Evolutionary conservation across 2,329 filamentous ascomycete genomes (phyloP).

Genomic region (Sclerotiophoma versabilis): DNA sequence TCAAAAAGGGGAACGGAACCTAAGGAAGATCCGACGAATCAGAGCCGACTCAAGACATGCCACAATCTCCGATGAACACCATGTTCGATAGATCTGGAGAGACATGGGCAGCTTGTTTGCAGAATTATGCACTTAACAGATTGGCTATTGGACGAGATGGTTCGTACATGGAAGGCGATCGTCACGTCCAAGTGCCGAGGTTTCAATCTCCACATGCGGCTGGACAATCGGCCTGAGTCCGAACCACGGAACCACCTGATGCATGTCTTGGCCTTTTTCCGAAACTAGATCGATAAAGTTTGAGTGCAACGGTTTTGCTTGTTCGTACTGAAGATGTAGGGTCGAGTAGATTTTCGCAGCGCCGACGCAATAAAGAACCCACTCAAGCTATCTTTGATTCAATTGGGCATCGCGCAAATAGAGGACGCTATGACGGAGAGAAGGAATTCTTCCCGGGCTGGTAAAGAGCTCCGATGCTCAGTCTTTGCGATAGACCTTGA

Average conservation of each 20-base stretch:
- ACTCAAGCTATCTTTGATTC: not conserved
- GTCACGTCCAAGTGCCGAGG: constrained; percentile 1
- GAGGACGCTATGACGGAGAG: not conserved
- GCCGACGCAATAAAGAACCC: not conserved
- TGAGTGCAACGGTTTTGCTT: constrained; percentile 5
- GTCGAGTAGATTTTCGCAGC: not conserved
- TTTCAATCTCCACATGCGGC: constrained; percentile 7
- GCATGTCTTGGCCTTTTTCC: not conserved
- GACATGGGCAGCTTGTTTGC: constrained; percentile 1
- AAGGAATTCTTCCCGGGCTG: not conserved
- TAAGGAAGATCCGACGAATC: constrained; percentile 8
- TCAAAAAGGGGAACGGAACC: constrained; percentile 8
- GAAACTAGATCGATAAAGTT: constrained; percentile 9
- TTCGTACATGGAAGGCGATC: not conserved
- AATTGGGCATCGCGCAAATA: not conserved
- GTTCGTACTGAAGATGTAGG: not conserved
- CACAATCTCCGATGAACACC: constrained; percentile 3
- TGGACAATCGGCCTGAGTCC: constrained; percentile 15
- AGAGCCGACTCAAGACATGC: constrained; percentile 14
- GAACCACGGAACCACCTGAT: constrained; percentile 8
- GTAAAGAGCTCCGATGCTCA: constrained; percentile 2
- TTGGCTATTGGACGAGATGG: constrained; percentile 1
- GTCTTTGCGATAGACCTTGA: constrained; percentile 45
- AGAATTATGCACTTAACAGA: not conserved
- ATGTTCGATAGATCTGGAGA: not conserved